Base-by-base conservation (phyloP, 805 yeast genomes). In the Wickerhamomyces bisporus region DNA sequence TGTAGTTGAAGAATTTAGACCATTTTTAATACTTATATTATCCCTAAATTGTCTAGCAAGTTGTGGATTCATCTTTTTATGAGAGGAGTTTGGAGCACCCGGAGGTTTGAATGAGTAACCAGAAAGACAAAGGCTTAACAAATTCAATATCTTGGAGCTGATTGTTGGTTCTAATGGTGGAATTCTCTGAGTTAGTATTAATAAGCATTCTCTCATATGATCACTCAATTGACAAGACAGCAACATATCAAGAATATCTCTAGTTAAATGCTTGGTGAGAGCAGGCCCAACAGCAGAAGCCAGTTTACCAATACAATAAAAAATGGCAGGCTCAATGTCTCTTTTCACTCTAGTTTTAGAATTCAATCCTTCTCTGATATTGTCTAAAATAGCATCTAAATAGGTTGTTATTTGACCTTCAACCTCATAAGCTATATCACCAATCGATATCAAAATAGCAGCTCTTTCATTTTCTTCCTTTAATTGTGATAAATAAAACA, bases 261-360 rank as follows among this genome's bases (percentile, higher is more conserved):
- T 74, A 46, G 87, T 89, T 39, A 93, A 64, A 56, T 86, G 88
- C 54, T 91, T 93, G 0, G 96, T 86, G 39, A 91, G 66, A 0
- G 96, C 95, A 11, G 96, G 94, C 0, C 97, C 97, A 13, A 91
- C 86, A 0, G 98, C 91, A 19, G 73, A 72, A 0, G 96, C 89
- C 26, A 93, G 64, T 61, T 86, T 84, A 0, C 94, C 86, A 31
- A 91, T 71, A 57, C 98, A 93, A 49, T 84, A 86, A 52, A 89
- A 91, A 16, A 91, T 76, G 1, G 95, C 88, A 0, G 86, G 82
- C 47, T 86, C 95, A 31, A 83, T 78, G 34, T 83, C 88, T 53
- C 78, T 81, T 41, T 89, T 71, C 3, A 70, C 60, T 45, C 78
- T 76, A 14, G 61, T 60, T 39, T 61, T 65, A 1, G 64, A 49